These are phyloP conservation scores for Microglena sp. DNA, from an alignment of 139 green algal genomes.

Conservation along the genomic window DNA sequence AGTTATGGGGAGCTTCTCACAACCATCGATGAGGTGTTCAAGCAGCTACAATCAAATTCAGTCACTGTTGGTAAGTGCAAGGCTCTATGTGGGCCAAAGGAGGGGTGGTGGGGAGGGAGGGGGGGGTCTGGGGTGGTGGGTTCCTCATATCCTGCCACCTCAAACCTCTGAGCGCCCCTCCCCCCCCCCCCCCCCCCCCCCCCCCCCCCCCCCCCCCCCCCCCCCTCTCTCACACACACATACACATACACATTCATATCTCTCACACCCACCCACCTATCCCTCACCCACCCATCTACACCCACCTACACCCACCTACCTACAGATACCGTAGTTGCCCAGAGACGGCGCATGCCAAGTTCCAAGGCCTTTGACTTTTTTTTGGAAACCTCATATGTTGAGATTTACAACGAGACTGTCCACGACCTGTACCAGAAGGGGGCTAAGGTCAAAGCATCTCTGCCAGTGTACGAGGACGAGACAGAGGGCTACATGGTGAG, in stretches of 20 bases:
- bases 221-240: too few species aligned
- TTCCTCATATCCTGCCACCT: too few species aligned
- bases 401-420: conserved; percentile 50
- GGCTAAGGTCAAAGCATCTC: neutral
- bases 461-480: conserved; percentile 34
- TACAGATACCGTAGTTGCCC: conserved; percentile 20
- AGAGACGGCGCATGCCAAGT: conserved; percentile 24
- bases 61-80: conserved; percentile 37
- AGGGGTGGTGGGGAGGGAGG: neutral
- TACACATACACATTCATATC: too few species aligned
- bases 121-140: neutral
- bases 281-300: too few species aligned
- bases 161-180: too few species aligned
- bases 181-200: too few species aligned
- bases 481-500: conserved; percentile 24
- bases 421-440: conserved; percentile 36
- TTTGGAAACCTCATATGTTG: conserved; percentile 41
- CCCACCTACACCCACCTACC: neutral
- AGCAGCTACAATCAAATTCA: conserved; percentile 45
- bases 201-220: too few species aligned
- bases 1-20: too few species aligned
- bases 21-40: conserved; percentile 42
- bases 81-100: too few species aligned
- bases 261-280: too few species aligned
- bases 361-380: conserved; percentile 56